Conservation (phyloP, 352 stramenopile genomes). For the Vaucheria bursata region DNA sequence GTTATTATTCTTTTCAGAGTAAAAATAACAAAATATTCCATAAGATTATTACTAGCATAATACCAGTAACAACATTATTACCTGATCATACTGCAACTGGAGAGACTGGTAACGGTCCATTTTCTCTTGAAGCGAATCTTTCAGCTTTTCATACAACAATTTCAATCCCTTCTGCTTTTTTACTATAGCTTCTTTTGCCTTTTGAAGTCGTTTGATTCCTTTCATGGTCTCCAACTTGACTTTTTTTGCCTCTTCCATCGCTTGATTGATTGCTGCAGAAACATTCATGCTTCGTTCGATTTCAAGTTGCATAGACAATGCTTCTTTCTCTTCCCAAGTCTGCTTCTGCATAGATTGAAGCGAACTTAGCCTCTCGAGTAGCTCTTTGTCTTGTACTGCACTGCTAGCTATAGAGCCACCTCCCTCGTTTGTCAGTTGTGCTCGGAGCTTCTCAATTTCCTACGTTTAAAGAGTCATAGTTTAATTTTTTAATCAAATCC, state of each 20-base stretch:
- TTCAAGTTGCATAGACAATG: slow-evolving; percentile 67
- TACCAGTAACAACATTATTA: no score
- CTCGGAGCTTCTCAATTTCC: slow-evolving; percentile 74
- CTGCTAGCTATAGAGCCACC: slow-evolving; percentile 33
- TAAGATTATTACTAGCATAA: no score
- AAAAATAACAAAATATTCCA: no score
- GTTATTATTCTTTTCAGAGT: no score
- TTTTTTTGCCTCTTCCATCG: slow-evolving; percentile 63
- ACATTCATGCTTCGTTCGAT: slow-evolving; percentile 72
- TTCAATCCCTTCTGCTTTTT: slow-evolving; percentile 66
- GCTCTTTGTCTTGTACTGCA: background rate
- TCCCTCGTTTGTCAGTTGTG: slow-evolving; percentile 68
- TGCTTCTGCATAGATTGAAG: slow-evolving; percentile 73
- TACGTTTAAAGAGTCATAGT: slow-evolving; percentile 27
- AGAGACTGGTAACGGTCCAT: slow-evolving; percentile 67
- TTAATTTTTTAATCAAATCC: background rate
- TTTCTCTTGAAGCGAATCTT: slow-evolving; percentile 44
- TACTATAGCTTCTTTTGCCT: slow-evolving; percentile 60
- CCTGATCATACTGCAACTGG: slow-evolving; percentile 17
- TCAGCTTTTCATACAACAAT: slow-evolving; percentile 59
- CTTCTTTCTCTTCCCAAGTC: slow-evolving; percentile 78
- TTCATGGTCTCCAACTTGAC: slow-evolving; percentile 80
- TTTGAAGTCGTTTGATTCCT: slow-evolving; percentile 68
- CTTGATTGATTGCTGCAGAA: slow-evolving; percentile 38
- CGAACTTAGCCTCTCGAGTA: slow-evolving; percentile 18